Base-by-base conservation (phyloP, 768 basidiomycete species). In the Serendipita vermifera region DNA sequence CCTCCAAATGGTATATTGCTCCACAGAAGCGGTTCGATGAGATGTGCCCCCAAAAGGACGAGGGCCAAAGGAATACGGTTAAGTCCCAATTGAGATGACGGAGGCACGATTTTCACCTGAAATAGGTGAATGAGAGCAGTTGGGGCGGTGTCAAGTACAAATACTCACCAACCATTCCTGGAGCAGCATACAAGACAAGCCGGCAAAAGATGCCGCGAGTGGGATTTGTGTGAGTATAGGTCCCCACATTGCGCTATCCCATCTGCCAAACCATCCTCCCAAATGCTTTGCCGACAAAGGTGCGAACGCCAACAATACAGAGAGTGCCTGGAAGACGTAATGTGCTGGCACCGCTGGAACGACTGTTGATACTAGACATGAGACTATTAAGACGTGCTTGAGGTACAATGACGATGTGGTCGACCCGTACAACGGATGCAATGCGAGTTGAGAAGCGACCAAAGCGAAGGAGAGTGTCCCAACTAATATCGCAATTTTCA, bases 251-350 rank as follows among this genome's bases (percentile, higher is more conserved):
- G 27, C n/a, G 5, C 43, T 53, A 33, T 33, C 80, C 76, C 20
- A 77, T 68, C 78, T 79, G 85, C 62, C 86, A 85, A 3, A 78
- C 77, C n/a, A 79, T 73, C 61, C 78, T 75, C 1, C 87, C 82
- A 27, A 79, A 72, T 46, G 70, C 56, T 48, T 74, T 69, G 33
- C 79, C 64, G 27, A 73, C 63, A 6, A 71, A 55, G 17, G 72
- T 75, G 36, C 76, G 69, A 58, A 66, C 17, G 77, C 65, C 29
- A 63, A 64, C 57, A 71, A 68, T 0, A 78, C 70, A 20, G 73
- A 67, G 22, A 73, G 54, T 17, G 72, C 71, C 3, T 73, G 69
- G 14, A 70, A 59, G 14, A 75, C 53, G 24, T 73, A 63, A 17
- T 72, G 69, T 38, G 63, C 63, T 17, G 70, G 64, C 29, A 69